phyloP scores from a whole-genome alignment of 768 basidiomycete genomes.

The Tylopilus sp. region DNA sequence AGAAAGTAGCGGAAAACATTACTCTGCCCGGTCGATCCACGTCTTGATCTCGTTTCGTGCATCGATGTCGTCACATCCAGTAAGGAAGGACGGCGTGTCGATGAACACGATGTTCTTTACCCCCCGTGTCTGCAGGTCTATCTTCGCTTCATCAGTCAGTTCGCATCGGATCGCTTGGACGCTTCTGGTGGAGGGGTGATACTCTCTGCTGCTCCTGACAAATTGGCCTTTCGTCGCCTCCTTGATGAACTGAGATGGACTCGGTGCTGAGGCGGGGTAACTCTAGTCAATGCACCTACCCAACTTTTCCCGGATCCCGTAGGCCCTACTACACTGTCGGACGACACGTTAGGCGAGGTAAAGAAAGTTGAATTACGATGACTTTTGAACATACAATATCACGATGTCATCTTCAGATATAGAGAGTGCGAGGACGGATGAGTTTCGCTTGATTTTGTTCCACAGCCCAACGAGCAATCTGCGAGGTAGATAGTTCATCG shows the following conservation, averaged over 20 bases:
- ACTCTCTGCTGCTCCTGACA: not conserved
- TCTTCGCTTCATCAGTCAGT: constrained; percentile 8
- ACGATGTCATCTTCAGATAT: constrained; percentile 19
- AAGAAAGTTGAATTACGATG: not conserved
- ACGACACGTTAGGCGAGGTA: not conserved
- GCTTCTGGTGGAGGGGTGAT: constrained; percentile 3
- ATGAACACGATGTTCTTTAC: constrained; percentile 15
- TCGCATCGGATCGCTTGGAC: constrained; percentile 16
- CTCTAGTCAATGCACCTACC: constrained; percentile 4
- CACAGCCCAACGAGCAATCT: not conserved
- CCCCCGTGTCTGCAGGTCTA: not conserved
- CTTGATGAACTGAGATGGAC: constrained; percentile 10
- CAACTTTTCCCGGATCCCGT: constrained; percentile 21
- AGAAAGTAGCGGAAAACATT: not conserved
- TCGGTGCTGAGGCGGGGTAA: not conserved
- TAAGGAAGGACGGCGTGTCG: constrained; percentile 22
- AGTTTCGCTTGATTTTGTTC: constrained; percentile 14
- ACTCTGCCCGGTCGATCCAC: constrained; percentile 5
- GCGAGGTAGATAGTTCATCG: not conserved
- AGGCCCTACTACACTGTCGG: constrained; percentile 14
- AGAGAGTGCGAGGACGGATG: not conserved
- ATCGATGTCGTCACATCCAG: constrained; percentile 4
- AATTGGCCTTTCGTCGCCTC: constrained; percentile 3
- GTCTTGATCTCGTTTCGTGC: not conserved
- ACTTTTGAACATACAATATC: constrained; percentile 15